Conservation (phyloP, 2,329 filamentous ascomycete genomes). For the Kalmusia sp. region DNA sequence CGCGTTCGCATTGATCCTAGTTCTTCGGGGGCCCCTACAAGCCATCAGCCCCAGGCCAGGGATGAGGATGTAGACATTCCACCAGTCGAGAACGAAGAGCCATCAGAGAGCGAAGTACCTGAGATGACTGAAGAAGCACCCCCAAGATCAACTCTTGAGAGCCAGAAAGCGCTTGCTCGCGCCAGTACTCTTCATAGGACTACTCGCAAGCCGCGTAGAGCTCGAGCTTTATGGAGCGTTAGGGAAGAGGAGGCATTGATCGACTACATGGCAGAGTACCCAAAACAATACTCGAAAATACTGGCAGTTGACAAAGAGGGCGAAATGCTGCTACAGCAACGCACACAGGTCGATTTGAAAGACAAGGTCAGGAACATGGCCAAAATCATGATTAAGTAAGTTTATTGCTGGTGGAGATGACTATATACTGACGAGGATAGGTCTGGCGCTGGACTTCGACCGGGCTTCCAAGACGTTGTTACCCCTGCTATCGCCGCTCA, state of each 20-base stretch:
- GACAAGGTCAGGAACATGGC: constrained; percentile 53
- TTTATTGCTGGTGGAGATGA: background rate
- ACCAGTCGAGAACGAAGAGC: constrained; percentile 22
- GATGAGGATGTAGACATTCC: constrained; percentile 7
- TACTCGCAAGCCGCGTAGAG: constrained; percentile 21
- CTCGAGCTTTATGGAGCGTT: constrained; percentile 28
- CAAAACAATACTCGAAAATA: constrained; percentile 58
- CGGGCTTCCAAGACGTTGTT: constrained; percentile 38
- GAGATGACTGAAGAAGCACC: constrained; percentile 35
- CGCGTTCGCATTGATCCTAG: constrained; percentile 29
- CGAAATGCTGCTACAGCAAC: constrained; percentile 35
- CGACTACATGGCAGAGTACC: constrained; percentile 55
- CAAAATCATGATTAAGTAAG: constrained; percentile 49
- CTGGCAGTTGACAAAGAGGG: constrained; percentile 26
- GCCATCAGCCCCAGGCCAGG: constrained; percentile 31
- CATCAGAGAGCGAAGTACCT: constrained; percentile 32
- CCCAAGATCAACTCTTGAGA: constrained; percentile 21
- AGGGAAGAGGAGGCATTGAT: constrained; percentile 54
- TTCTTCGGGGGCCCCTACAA: constrained; percentile 33
- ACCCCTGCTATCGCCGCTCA: constrained; percentile 20
- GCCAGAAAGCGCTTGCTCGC: constrained; percentile 25
- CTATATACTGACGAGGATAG: constrained; percentile 23
- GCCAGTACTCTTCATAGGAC: constrained; percentile 16
- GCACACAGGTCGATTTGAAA: constrained; percentile 61
- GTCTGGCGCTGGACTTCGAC: constrained; percentile 34